Evolutionary conservation across 169 alveolate species (phyloP).

Genomic region (Plasmodium relictum): DNA sequence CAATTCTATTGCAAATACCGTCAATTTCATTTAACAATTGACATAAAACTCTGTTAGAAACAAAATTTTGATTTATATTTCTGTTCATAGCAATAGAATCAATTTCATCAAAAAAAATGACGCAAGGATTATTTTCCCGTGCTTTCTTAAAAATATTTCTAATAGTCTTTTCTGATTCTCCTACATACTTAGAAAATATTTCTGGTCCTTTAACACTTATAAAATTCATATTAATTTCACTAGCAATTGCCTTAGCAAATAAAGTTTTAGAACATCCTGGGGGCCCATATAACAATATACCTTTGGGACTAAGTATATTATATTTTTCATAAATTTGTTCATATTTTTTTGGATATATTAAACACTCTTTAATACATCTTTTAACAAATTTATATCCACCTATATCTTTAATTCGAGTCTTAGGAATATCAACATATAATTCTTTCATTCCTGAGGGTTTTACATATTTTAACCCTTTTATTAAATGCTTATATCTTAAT

Average conservation of each 20-base stretch:
- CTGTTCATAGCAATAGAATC: slow-evolving; percentile 92
- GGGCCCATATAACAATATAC: slow-evolving; percentile 99
- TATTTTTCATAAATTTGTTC: slow-evolving; percentile 91
- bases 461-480: slow-evolving; percentile 76
- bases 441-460: slow-evolving; percentile 87
- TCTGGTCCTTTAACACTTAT: slow-evolving; percentile 99
- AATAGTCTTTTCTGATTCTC: slow-evolving; percentile 98
- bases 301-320: slow-evolving; percentile 95
- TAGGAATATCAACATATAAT: slow-evolving; percentile 94
- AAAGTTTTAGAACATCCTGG: slow-evolving; percentile 99
- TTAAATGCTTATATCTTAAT: slow-evolving; percentile 48
- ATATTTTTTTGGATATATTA: slow-evolving; percentile 98
- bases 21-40: slow-evolving; percentile 99
- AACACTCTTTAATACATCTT: slow-evolving; percentile 94
- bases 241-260: slow-evolving; percentile 99
- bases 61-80: slow-evolving; percentile 81
- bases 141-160: slow-evolving; percentile 98
- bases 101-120: slow-evolving; percentile 98
- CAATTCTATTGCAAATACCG: slow-evolving; percentile 92
- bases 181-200: slow-evolving; percentile 98
- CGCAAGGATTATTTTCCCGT: slow-evolving; percentile 96
- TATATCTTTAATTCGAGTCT: slow-evolving; percentile 97
- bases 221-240: slow-evolving; percentile 98
- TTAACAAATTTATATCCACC: slow-evolving; percentile 99
- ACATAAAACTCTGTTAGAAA: slow-evolving; percentile 96